Percentiles rank a stretch among this genome's conserved stretches.
These are phyloP conservation scores for Neonectria punicea DNA, from an alignment of 2,329 filamentous ascomycete genomes.

Conservation along the genomic window DNA sequence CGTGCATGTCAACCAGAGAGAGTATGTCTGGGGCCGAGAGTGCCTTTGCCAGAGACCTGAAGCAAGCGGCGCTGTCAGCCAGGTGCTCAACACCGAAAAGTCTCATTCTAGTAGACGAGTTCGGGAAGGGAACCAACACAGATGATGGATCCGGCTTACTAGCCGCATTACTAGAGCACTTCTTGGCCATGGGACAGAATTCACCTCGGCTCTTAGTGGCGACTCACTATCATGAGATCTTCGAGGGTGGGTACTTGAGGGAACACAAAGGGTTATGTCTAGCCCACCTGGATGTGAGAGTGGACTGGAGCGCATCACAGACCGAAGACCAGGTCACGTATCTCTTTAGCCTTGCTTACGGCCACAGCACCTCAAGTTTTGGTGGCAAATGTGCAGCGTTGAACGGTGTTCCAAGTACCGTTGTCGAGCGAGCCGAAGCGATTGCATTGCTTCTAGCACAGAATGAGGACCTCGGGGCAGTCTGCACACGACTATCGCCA, in stretches of 20 bases:
- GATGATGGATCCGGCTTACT: constrained; percentile 69
- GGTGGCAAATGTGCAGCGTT: constrained; percentile 86
- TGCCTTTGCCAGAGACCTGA: constrained; percentile 80
- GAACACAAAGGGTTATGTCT: constrained; percentile 64
- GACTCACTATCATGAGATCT: constrained; percentile 77
- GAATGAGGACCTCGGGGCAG: constrained; percentile 80
- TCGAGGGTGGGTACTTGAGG: constrained; percentile 69
- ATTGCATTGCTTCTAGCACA: constrained; percentile 74
- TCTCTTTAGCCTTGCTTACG: constrained; percentile 75
- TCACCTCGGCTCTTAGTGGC: constrained; percentile 69
- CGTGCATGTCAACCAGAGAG: constrained; percentile 80
- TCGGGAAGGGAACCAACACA: constrained; percentile 73
- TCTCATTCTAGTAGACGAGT: constrained; percentile 92
- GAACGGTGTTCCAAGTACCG: constrained; percentile 79
- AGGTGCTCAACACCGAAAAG: constrained; percentile 80
- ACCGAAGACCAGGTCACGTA: constrained; percentile 74
- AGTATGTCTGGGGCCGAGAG: constrained; percentile 69
- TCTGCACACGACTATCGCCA: constrained; percentile 74
- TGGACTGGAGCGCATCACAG: constrained; percentile 62
- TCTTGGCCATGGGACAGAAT: constrained; percentile 56
- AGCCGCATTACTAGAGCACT: constrained; percentile 66
- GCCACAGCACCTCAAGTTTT: constrained; percentile 82
- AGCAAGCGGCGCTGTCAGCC: constrained; percentile 83
- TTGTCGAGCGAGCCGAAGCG: constrained; percentile 80
- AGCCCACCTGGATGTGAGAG: constrained; percentile 77